Percentiles rank a stretch among this genome's conserved stretches.
Evolutionary conservation across 2,329 filamentous ascomycete species (phyloP).

Genomic region (Capronia americana): DNA sequence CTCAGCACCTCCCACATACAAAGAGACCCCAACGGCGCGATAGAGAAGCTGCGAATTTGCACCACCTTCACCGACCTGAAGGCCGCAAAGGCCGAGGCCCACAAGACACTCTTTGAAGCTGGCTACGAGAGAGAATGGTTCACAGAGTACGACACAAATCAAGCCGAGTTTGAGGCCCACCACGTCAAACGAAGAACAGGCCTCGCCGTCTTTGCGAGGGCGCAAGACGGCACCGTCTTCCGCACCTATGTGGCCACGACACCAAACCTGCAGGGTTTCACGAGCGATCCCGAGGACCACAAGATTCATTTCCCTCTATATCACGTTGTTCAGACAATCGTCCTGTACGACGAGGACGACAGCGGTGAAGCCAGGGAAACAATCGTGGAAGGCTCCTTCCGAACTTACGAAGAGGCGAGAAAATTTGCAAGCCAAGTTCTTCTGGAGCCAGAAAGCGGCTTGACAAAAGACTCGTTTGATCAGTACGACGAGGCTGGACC

Average conservation of each 20-base stretch:
- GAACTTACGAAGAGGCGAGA: constrained; percentile 40
- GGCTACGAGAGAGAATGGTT: constrained; percentile 44
- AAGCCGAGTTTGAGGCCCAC: constrained; percentile 31
- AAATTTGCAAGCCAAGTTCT: constrained; percentile 38
- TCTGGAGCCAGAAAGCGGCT: constrained; percentile 34
- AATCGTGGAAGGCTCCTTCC: constrained; percentile 40
- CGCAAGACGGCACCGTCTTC: constrained; percentile 41
- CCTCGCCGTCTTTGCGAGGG: constrained; percentile 39
- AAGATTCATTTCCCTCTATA: constrained; percentile 41
- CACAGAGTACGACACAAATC: constrained; percentile 38
- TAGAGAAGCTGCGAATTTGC: constrained; percentile 42
- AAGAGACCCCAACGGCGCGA: constrained; percentile 39
- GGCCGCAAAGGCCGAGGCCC: constrained; percentile 41
- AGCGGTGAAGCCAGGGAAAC: constrained; percentile 37
- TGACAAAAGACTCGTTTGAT: constrained; percentile 41
- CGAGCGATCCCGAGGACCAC: constrained; percentile 35
- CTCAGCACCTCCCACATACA: constrained; percentile 39
- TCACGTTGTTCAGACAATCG: constrained; percentile 42
- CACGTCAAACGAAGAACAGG: constrained; percentile 36
- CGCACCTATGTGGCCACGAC: constrained; percentile 41
- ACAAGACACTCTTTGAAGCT: constrained; percentile 43
- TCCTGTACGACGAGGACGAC: constrained; percentile 38
- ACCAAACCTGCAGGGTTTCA: constrained; percentile 33
- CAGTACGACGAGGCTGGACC: constrained; percentile 41
- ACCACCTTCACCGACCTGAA: constrained; percentile 40